phyloP scores from a whole-genome alignment of 768 basidiomycete species.

The Suillus variegatus region DNA sequence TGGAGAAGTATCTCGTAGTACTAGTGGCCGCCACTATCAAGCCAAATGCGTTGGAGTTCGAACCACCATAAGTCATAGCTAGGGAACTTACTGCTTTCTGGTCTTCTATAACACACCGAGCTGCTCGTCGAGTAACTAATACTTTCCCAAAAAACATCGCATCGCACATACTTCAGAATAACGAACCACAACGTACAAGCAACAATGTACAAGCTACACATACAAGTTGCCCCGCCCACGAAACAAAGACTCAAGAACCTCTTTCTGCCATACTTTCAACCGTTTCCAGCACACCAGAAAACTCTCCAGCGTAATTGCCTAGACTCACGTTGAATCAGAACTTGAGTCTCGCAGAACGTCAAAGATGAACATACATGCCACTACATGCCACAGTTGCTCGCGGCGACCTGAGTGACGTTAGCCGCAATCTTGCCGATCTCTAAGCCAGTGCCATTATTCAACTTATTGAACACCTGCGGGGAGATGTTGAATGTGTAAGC shows the following conservation, averaged over 20 bases:
- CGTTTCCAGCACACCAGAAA: background rate
- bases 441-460: background rate
- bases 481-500: constrained; percentile 7
- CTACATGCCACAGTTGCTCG: constrained; percentile 9
- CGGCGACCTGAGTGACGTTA: constrained; percentile 1
- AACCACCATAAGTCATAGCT: background rate
- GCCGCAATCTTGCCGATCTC: background rate
- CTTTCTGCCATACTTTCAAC: background rate
- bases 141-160: background rate
- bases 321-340: background rate
- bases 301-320: background rate
- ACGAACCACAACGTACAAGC: background rate
- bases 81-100: background rate
- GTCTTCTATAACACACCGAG: background rate
- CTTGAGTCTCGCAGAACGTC: background rate
- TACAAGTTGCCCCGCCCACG: background rate
- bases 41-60: too few relatives aligned
- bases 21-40: too few relatives aligned
- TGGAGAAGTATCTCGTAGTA: too few relatives aligned
- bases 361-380: background rate
- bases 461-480: background rate
- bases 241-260: background rate
- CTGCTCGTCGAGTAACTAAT: background rate
- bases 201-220: background rate
- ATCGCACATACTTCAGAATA: background rate